phyloP scores from a whole-genome alignment of 495 filamentous ascomycete species.

The Penicillium argentinense region DNA sequence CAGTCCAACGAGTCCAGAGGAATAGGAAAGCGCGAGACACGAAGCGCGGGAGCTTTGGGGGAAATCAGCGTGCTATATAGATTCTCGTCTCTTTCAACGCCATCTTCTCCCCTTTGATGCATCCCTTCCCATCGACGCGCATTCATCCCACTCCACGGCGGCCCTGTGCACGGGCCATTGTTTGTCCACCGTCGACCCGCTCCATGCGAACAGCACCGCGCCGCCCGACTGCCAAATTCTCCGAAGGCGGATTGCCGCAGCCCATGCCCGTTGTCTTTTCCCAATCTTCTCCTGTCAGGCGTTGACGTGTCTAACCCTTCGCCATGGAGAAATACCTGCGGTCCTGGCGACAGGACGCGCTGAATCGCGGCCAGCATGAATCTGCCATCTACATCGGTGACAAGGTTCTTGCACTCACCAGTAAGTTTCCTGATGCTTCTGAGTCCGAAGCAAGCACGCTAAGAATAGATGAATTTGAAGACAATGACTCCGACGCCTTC shows the following conservation, averaged over 20 bases:
- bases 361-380: constrained; percentile 92
- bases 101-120: too few relatives aligned
- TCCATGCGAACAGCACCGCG: constrained; percentile 19
- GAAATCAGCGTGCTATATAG: too few relatives aligned
- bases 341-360: constrained; percentile 88
- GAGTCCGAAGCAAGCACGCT: neutral
- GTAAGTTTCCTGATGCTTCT: constrained; percentile 43
- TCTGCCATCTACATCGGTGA: constrained; percentile 95
- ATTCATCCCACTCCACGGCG: neutral
- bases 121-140: neutral
- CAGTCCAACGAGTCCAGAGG: too few relatives aligned
- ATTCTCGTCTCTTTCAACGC: too few relatives aligned
- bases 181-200: constrained; percentile 27
- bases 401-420: constrained; percentile 90
- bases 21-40: too few relatives aligned
- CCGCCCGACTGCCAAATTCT: constrained; percentile 5
- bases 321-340: constrained; percentile 88
- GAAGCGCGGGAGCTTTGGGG: too few relatives aligned
- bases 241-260: constrained; percentile 1
- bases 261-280: neutral
- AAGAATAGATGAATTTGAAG: constrained; percentile 47
- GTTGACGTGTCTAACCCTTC: constrained; percentile 5
- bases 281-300: neutral
- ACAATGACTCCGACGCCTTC: constrained; percentile 86
- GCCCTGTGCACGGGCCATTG: constrained; percentile 24